Evolutionary conservation across 2,329 filamentous ascomycete genomes (phyloP), one percentile per base, ranked within the genome.

Genomic region (Herpotrichia juniperi): DNA sequence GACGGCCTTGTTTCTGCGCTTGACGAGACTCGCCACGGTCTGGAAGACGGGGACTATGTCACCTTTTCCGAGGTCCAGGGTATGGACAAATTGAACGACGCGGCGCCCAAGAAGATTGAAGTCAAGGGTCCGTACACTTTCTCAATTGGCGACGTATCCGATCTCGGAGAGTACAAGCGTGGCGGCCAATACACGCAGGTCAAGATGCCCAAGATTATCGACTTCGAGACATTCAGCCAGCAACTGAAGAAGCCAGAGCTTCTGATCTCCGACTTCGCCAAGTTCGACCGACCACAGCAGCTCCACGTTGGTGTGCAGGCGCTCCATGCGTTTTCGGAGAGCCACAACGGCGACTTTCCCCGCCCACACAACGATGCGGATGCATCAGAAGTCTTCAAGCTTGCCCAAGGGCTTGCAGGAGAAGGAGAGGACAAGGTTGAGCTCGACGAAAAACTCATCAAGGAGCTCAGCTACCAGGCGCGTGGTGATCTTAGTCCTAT

Each of bases 61-160:
- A 96, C 91, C 8, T 99, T 99, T 74, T 88, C 90, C 2, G 94
- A 99, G 73, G 74, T 99, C 19, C 87, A 94, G 78, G 94, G 94
- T 19, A 91, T 99, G 90, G 93, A 96, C 56, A 86, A 76, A 5
- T 76, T 99, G 57, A 99, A 99, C 73, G 84, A 84, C 63, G 83
- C 85, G 39, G 90, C 91, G 57, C 93, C 94, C 44, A 87, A 90
- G 62, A 96, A 97, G 79, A 85, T 99, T 56, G 91, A 89, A 3
- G 92, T 97, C 44, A 97, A 96, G 78, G 94, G 79, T 5, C 94
- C 94, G 3, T 99, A 97, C 74, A 96, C 93, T 8, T 99, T 99
- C 77, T 94, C 91, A 12, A 97, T 99, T 63, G 94, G 93, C 35
- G 91, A 97, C 72, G 91, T 97, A 9, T 91, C 90, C 21, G 88